Evolutionary conservation across 2,329 filamentous ascomycete species (phyloP).

Genomic region (Penicillium sp.): DNA sequence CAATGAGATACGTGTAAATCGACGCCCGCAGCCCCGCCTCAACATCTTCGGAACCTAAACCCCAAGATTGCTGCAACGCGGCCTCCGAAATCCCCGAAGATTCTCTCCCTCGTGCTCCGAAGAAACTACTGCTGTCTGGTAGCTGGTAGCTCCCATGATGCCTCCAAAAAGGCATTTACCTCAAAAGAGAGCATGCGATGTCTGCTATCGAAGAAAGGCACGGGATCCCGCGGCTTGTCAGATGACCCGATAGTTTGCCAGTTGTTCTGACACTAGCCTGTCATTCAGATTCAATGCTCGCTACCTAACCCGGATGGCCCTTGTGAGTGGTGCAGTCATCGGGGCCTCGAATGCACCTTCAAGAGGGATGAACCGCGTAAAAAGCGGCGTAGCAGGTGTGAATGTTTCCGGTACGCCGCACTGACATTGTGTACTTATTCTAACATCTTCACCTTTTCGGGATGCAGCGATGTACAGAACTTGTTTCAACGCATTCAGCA

Average conservation of each 20-base stretch:
- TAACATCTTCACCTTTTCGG: neutral
- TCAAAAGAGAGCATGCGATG: slow-evolving; percentile 22
- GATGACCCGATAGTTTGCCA: too few species aligned
- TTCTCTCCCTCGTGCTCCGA: too few species aligned
- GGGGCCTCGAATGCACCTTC: slow-evolving; percentile 21
- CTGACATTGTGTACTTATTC: neutral
- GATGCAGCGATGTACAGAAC: slow-evolving; percentile 10
- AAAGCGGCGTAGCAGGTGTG: slow-evolving; percentile 15
- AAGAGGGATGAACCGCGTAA: slow-evolving; percentile 17
- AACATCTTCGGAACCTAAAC: neutral
- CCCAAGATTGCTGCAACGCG: neutral
- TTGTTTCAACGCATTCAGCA: slow-evolving; percentile 16
- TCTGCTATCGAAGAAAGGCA: slow-evolving; percentile 20
- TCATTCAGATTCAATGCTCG: slow-evolving; percentile 17
- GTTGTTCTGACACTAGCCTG: neutral
- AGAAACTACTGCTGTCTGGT: too few species aligned
- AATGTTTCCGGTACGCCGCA: neutral
- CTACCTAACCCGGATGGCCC: slow-evolving; percentile 11
- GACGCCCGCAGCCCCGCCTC: neutral
- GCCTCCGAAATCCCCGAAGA: slow-evolving; percentile 20
- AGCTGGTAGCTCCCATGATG: too few species aligned
- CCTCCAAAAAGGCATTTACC: slow-evolving; percentile 10
- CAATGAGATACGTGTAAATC: neutral
- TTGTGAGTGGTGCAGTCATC: slow-evolving; percentile 22
- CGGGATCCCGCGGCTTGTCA: too few species aligned